Evolutionary conservation across 352 stramenopile genomes (phyloP).

Genomic region (Globisporangium nunn): DNA sequence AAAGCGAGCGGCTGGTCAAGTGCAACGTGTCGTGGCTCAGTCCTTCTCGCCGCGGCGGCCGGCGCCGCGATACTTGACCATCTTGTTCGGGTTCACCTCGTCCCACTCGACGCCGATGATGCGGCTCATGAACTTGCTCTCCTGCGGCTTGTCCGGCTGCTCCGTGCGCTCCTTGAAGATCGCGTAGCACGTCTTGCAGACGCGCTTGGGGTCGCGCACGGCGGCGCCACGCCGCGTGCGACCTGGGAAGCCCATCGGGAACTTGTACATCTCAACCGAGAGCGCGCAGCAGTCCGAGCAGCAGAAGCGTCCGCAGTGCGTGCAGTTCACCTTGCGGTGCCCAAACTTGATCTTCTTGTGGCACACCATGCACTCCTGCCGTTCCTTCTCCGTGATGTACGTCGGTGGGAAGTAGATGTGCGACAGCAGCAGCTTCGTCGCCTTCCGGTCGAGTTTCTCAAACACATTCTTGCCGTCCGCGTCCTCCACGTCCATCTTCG

Average conservation of each 20-base stretch:
- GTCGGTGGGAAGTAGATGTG: slow-evolving; percentile 87
- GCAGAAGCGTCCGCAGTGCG: slow-evolving; percentile 72
- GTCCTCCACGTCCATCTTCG: slow-evolving; percentile 86
- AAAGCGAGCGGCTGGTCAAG: not conserved
- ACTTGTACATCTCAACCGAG: slow-evolving; percentile 67
- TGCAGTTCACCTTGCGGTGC: slow-evolving; percentile 83
- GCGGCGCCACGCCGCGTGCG: slow-evolving; percentile 59
- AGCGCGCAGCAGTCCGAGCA: slow-evolving; percentile 66
- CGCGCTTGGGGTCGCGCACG: slow-evolving; percentile 57
- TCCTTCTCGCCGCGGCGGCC: slow-evolving; percentile 59
- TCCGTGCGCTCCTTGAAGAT: slow-evolving; percentile 80
- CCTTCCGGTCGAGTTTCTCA: slow-evolving; percentile 74
- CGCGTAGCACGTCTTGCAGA: slow-evolving; percentile 85
- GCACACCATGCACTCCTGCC: slow-evolving; percentile 78
- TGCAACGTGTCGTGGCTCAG: not conserved
- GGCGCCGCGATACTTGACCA: slow-evolving; percentile 31
- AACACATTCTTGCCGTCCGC: slow-evolving; percentile 79
- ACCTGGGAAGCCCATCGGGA: slow-evolving; percentile 79
- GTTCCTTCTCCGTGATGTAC: slow-evolving; percentile 84
- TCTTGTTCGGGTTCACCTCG: slow-evolving; percentile 86
- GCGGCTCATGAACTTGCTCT: slow-evolving; percentile 65
- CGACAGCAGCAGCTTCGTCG: slow-evolving; percentile 58
- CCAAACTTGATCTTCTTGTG: slow-evolving; percentile 84
- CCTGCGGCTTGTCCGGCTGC: slow-evolving; percentile 48
- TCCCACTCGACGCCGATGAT: slow-evolving; percentile 86